Conservation (phyloP, 192 early-diverging fungal genomes). For the Allomyces macrogynus region DNA sequence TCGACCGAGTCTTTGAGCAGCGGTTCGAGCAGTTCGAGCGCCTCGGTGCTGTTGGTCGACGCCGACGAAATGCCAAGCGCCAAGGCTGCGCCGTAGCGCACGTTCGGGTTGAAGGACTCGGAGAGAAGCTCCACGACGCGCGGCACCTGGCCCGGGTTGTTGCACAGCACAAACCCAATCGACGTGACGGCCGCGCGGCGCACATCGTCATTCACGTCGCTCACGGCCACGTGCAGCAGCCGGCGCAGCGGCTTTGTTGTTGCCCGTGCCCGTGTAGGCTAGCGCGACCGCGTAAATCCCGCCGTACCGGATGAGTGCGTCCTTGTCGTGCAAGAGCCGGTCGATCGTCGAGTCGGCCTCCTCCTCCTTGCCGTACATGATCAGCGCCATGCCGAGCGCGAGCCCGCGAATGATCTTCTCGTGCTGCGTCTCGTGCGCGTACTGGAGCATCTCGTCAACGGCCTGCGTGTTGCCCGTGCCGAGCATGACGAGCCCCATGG, state of each 20-base stretch:
- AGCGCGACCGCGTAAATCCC: conserved; percentile 94
- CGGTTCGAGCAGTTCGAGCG: conserved; percentile 82
- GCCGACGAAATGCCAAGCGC: conserved; percentile 96
- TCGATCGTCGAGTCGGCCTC: conserved; percentile 81
- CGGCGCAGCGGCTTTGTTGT: conserved; percentile 87
- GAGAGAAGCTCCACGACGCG: conserved; percentile 89
- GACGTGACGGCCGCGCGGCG: conserved; percentile 92
- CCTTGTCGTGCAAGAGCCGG: conserved; percentile 69
- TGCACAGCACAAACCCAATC: conserved; percentile 84
- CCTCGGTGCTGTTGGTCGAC: conserved; percentile 54
- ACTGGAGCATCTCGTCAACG: conserved; percentile 87
- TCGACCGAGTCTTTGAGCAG: conserved; percentile 95
- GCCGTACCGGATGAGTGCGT: conserved; percentile 84
- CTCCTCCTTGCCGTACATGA: conserved; percentile 96
- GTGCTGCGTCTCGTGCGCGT: conserved; percentile 96
- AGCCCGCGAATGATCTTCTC: conserved; percentile 98
- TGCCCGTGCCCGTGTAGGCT: conserved; percentile 94
- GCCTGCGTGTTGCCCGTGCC: conserved; percentile 63
- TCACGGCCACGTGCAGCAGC: conserved; percentile 90
- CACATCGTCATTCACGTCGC: conserved; percentile 98
- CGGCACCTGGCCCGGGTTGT: conserved; percentile 86
- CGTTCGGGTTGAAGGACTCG: conserved; percentile 97
- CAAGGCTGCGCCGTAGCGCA: conserved; percentile 85
- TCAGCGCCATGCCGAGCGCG: conserved; percentile 77
- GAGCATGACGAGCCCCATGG: conserved; percentile 94